Percentiles rank a stretch among this genome's conserved stretches.
Conservation (phyloP, 768 basidiomycete species). For the Hericium erinaceus region DNA sequence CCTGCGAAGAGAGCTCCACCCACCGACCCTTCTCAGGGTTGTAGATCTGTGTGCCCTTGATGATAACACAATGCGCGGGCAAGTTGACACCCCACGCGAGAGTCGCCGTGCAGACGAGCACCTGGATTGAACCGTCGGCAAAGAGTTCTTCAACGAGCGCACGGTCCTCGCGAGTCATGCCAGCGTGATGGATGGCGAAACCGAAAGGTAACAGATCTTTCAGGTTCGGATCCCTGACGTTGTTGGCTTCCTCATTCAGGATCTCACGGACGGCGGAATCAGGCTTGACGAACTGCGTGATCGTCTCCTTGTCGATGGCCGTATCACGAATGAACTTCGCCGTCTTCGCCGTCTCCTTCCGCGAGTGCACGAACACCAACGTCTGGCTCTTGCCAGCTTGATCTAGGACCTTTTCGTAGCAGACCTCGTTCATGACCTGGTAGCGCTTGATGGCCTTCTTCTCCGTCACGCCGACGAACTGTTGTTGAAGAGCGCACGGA, state of each 20-base stretch:
- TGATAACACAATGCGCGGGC: slow-evolving; percentile 95
- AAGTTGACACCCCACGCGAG: slow-evolving; percentile 99
- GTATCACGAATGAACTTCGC: slow-evolving; percentile 89
- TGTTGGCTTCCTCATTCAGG: slow-evolving; percentile 70
- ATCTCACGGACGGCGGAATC: slow-evolving; percentile 90
- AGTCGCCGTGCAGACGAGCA: slow-evolving; percentile 94
- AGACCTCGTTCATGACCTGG: slow-evolving; percentile 97
- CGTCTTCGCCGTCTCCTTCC: slow-evolving; percentile 97
- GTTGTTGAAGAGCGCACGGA: slow-evolving; percentile 91
- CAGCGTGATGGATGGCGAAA: slow-evolving; percentile 96
- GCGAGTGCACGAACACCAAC: slow-evolving; percentile 94
- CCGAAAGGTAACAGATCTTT: slow-evolving; percentile 92
- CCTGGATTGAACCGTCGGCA: slow-evolving; percentile 84
- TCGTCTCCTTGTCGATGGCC: slow-evolving; percentile 94
- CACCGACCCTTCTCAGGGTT: slow-evolving; percentile 98
- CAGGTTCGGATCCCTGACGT: slow-evolving; percentile 75
- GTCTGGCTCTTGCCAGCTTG: slow-evolving; percentile 87
- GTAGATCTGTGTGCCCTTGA: slow-evolving; percentile 99
- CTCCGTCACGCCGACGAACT: slow-evolving; percentile 96
- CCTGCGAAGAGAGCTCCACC: slow-evolving; percentile 92
- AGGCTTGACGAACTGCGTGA: slow-evolving; percentile 91
- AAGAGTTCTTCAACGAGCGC: slow-evolving; percentile 91
- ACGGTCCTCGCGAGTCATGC: slow-evolving; percentile 89
- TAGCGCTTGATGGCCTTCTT: slow-evolving; percentile 99
- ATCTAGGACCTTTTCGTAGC: slow-evolving; percentile 97